Percentiles rank a stretch among this genome's conserved stretches.
Evolutionary conservation across 2,329 filamentous ascomycete species (phyloP).

Genomic region (Fusarium sp.): DNA sequence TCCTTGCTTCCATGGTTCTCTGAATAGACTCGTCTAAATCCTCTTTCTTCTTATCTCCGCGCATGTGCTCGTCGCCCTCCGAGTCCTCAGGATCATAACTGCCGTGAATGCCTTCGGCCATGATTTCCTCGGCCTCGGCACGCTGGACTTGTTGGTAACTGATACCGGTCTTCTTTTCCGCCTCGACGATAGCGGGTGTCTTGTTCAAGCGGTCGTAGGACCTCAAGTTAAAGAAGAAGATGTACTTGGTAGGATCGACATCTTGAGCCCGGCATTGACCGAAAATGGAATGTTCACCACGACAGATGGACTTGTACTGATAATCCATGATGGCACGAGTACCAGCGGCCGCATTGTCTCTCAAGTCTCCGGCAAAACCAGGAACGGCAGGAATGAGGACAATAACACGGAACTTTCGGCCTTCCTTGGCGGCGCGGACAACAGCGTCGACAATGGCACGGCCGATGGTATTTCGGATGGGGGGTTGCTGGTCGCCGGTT

Average conservation of each 20-base stretch:
- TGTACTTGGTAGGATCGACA: slow-evolving; percentile 83
- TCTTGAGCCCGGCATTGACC: slow-evolving; percentile 81
- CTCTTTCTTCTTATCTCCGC: slow-evolving; percentile 55
- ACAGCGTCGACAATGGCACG: slow-evolving; percentile 92
- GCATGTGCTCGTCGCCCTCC: slow-evolving; percentile 67
- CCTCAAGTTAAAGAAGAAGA: slow-evolving; percentile 95
- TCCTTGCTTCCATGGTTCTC: slow-evolving; percentile 63
- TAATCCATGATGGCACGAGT: slow-evolving; percentile 98
- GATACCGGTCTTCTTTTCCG: slow-evolving; percentile 86
- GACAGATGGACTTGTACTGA: slow-evolving; percentile 95
- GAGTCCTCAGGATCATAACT: slow-evolving; percentile 60
- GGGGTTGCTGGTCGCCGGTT: slow-evolving; percentile 88
- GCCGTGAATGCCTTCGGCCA: slow-evolving; percentile 81
- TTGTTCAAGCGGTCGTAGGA: slow-evolving; percentile 94
- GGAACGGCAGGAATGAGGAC: slow-evolving; percentile 92
- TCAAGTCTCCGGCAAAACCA: slow-evolving; percentile 92
- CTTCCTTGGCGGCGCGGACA: slow-evolving; percentile 84
- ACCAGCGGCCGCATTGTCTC: slow-evolving; percentile 85
- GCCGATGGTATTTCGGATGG: slow-evolving; percentile 91
- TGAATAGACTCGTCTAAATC: slow-evolving; percentile 55
- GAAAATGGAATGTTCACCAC: slow-evolving; percentile 92
- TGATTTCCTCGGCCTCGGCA: slow-evolving; percentile 90
- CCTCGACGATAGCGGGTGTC: slow-evolving; percentile 79
- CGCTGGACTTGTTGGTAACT: slow-evolving; percentile 90
- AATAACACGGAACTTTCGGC: slow-evolving; percentile 91